phyloP scores from a whole-genome alignment of 306 rosid genomes.

The Citrullus mucosospermus region DNA sequence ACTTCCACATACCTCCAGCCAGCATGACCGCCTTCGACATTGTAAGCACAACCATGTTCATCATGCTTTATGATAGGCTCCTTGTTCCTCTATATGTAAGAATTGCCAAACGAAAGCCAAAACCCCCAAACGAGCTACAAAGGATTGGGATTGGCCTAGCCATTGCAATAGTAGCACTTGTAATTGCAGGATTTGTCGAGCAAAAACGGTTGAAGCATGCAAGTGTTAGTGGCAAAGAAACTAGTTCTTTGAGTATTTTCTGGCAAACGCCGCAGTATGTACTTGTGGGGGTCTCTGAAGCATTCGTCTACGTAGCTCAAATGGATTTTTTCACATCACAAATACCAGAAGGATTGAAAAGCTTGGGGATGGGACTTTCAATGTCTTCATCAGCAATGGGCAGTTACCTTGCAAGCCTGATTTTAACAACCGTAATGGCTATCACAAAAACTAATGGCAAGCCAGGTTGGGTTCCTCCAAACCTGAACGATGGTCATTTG shows the following conservation, averaged over 20 bases:
- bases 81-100: slow-evolving; percentile 23
- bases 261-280: slow-evolving; percentile 58
- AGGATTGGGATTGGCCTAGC: slow-evolving; percentile 41
- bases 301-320: slow-evolving; percentile 39
- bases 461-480: slow-evolving; percentile 51
- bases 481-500: slow-evolving; percentile 49
- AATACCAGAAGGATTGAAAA: slow-evolving; percentile 40
- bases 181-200: slow-evolving; percentile 38
- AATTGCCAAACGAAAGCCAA: slow-evolving; percentile 25
- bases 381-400: slow-evolving; percentile 48
- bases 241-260: slow-evolving; percentile 37
- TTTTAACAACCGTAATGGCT: slow-evolving; percentile 34
- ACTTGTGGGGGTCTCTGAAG: slow-evolving; percentile 42
- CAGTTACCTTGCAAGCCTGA: slow-evolving; percentile 33
- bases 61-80: slow-evolving; percentile 26
- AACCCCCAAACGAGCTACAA: slow-evolving; percentile 28
- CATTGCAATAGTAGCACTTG: slow-evolving; percentile 28
- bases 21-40: slow-evolving; percentile 55
- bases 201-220: slow-evolving; percentile 21
- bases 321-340: slow-evolving; percentile 46
- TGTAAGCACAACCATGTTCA: slow-evolving; percentile 36
- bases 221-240: slow-evolving; percentile 10
- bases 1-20: slow-evolving; percentile 43
- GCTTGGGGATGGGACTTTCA: slow-evolving; percentile 43
- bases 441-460: slow-evolving; percentile 26